phyloP scores from a whole-genome alignment of 1,139 yeast species.

The Debaryomyces sp. region DNA sequence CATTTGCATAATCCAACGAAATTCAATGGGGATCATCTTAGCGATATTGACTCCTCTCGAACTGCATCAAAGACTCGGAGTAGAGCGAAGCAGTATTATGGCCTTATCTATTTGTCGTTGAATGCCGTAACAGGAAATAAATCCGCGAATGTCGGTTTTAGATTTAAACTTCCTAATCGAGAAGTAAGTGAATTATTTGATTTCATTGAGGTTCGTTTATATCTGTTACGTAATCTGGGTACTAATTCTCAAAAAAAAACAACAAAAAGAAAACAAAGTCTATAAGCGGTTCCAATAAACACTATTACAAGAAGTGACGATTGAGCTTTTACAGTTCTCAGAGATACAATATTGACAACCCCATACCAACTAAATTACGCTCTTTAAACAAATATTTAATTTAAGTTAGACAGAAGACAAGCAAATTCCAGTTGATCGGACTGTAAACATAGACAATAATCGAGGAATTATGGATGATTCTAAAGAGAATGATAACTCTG shows the following conservation, averaged over 20 bases:
- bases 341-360: background rate
- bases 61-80: background rate
- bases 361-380: constrained; percentile 4
- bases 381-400: background rate
- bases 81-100: background rate
- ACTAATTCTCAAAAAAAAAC: constrained; percentile 7
- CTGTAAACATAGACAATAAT: background rate
- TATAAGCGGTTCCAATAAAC: constrained; percentile 1
- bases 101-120: constrained; percentile 4
- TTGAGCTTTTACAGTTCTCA: background rate
- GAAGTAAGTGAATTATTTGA: background rate
- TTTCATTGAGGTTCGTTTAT: background rate
- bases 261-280: constrained; percentile 5
- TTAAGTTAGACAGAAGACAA: background rate
- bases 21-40: background rate
- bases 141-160: background rate
- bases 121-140: background rate
- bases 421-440: background rate
- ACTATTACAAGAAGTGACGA: background rate
- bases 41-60: background rate
- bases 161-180: constrained; percentile 1
- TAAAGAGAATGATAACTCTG: constrained; percentile 12
- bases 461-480: constrained; percentile 12
- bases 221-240: constrained; percentile 3
- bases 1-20: background rate